Percentiles rank a stretch among this genome's conserved stretches.
Evolutionary conservation across 441 rosid species (phyloP).

Genomic region (Isatis lusitanica): DNA sequence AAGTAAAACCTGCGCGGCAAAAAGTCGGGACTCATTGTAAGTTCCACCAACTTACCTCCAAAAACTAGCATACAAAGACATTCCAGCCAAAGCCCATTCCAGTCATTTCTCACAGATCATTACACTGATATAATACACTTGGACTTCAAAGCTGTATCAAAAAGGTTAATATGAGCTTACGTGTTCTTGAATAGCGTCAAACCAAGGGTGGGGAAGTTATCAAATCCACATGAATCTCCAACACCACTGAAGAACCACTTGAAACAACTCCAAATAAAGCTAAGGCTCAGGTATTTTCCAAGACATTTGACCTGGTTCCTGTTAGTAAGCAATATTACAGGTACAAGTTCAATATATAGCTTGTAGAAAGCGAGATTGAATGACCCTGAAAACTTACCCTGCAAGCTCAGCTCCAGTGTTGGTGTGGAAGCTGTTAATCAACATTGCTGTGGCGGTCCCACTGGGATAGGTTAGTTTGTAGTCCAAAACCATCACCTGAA

Average conservation of each 20-base stretch:
- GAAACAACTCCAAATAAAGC: constrained; percentile 87
- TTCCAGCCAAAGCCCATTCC: background rate
- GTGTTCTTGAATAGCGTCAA: constrained; percentile 73
- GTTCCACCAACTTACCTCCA: background rate
- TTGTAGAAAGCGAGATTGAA: background rate
- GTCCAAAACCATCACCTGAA: constrained; percentile 85
- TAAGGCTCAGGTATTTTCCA: constrained; percentile 84
- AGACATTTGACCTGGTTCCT: constrained; percentile 87
- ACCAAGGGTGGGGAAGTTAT: constrained; percentile 87
- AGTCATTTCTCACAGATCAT: background rate
- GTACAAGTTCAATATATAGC: background rate
- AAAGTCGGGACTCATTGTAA: constrained; percentile 9
- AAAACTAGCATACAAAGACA: background rate
- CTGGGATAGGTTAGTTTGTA: constrained; percentile 92
- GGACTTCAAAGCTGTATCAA: background rate
- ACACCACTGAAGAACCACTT: constrained; percentile 96
- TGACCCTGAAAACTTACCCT: constrained; percentile 42
- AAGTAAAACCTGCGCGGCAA: constrained; percentile 68
- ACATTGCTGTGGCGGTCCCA: constrained; percentile 94
- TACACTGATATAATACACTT: background rate
- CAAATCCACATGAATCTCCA: constrained; percentile 91
- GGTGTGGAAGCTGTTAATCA: constrained; percentile 92
- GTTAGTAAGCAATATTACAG: constrained; percentile 29
- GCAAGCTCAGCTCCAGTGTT: constrained; percentile 89
- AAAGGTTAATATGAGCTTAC: constrained; percentile 42